Conservation (phyloP, 352 stramenopile species). For the Globisporangium cylindrosporum region DNA sequence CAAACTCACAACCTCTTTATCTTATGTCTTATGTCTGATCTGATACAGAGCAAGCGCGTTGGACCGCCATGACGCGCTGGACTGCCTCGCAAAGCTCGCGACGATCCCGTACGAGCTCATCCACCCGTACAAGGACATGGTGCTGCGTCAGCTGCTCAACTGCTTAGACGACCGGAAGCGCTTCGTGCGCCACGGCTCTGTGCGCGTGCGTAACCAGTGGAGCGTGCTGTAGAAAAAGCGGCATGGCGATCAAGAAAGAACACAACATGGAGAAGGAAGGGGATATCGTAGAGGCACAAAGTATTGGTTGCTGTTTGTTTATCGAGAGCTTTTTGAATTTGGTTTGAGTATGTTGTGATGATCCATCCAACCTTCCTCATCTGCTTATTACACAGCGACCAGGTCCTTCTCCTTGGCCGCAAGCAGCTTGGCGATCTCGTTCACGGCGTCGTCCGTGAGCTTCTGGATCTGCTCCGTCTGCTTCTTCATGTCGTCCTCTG, state of each 20-base stretch:
- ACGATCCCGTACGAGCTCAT: slow-evolving; percentile 86
- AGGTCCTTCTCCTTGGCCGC: slow-evolving; percentile 81
- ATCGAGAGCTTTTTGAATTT: background rate
- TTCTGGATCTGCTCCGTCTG: slow-evolving; percentile 81
- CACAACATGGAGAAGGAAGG: background rate
- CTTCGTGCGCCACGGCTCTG: slow-evolving; percentile 81
- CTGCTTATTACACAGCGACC: slow-evolving; percentile 37
- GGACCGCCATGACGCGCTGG: slow-evolving; percentile 69
- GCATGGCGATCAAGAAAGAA: slow-evolving; percentile 2
- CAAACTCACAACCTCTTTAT: background rate
- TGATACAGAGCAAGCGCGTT: slow-evolving; percentile 45
- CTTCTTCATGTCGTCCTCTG: slow-evolving; percentile 75
- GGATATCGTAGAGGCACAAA: background rate
- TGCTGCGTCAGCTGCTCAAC: slow-evolving; percentile 70
- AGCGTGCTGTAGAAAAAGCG: slow-evolving; percentile 73
- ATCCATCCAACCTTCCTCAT: background rate
- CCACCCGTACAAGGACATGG: slow-evolving; percentile 83
- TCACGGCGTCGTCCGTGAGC: slow-evolving; percentile 66
- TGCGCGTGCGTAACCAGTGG: slow-evolving; percentile 90
- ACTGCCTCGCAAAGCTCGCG: slow-evolving; percentile 74
- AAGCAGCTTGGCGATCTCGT: slow-evolving; percentile 71
- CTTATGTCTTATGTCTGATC: background rate
- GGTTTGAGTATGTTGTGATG: background rate
- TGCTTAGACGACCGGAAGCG: slow-evolving; percentile 87
- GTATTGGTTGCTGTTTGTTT: background rate